Conservation (phyloP, 768 basidiomycete genomes). For the Boletus pseudo-olivaceus region DNA sequence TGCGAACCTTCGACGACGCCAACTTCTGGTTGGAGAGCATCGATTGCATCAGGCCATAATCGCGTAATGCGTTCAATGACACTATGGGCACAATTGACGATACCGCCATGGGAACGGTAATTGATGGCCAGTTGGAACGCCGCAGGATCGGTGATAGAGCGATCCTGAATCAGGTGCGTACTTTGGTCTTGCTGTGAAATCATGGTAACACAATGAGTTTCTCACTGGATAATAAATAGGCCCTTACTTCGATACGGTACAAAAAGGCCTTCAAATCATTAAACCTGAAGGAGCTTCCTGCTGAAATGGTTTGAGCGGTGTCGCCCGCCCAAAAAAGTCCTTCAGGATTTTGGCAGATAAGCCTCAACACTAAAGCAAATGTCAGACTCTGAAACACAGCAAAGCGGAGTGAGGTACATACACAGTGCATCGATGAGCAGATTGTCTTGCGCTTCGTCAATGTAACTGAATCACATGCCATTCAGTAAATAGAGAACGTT, state of each 20-base stretch:
- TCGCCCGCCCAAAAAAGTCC: constrained; percentile 80
- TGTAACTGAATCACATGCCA: constrained; percentile 39
- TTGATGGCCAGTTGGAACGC: constrained; percentile 61
- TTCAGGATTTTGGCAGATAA: constrained; percentile 58
- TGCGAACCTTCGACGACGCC: constrained; percentile 52
- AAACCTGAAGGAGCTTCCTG: constrained; percentile 70
- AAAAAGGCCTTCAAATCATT: constrained; percentile 68
- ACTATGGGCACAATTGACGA: constrained; percentile 67
- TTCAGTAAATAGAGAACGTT: background rate
- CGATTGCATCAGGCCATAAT: constrained; percentile 67
- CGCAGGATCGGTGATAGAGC: constrained; percentile 23
- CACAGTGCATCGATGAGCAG: constrained; percentile 60
- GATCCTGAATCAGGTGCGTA: constrained; percentile 7
- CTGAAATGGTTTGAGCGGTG: constrained; percentile 74
- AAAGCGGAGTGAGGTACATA: constrained; percentile 27
- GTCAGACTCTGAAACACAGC: constrained; percentile 5
- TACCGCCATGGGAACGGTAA: constrained; percentile 71
- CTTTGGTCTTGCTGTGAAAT: constrained; percentile 22
- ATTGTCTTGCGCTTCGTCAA: constrained; percentile 75
- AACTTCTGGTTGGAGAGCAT: constrained; percentile 51
- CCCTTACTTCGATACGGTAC: constrained; percentile 54
- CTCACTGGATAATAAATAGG: background rate
- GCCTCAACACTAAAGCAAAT: constrained; percentile 48
- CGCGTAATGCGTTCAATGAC: constrained; percentile 57
- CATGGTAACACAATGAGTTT: background rate